A percentile compares a stretch with the other conserved stretches of the same genome.
phyloP scores from a whole-genome alignment of 176 grass and related monocot genomes.

The Carex parvula region DNA sequence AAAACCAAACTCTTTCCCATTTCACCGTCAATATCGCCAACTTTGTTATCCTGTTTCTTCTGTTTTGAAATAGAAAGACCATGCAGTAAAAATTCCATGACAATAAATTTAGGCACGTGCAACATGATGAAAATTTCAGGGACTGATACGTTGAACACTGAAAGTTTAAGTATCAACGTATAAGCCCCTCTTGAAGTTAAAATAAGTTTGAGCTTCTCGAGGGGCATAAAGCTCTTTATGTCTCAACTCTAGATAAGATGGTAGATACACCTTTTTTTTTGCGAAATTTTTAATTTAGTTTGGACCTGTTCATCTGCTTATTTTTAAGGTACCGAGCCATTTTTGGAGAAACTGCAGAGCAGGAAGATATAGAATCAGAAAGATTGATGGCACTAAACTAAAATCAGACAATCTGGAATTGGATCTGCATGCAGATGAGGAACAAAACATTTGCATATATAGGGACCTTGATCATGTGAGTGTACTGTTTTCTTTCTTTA shows the following conservation, averaged over 20 bases:
- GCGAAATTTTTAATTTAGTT: conserved; percentile 1
- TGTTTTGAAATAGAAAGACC: neutral
- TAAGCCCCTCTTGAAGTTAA: neutral
- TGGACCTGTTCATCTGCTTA: neutral
- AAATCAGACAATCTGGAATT: conserved; percentile 34
- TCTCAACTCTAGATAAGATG: neutral
- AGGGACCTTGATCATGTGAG: conserved; percentile 72
- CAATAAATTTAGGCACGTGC: neutral
- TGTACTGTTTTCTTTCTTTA: conserved; percentile 36
- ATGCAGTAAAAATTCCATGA: neutral
- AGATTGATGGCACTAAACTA: conserved; percentile 35
- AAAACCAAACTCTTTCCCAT: neutral
- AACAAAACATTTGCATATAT: conserved; percentile 39
- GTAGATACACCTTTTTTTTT: neutral
- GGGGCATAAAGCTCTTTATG: neutral
- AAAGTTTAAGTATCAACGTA: neutral
- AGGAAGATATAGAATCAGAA: conserved; percentile 38
- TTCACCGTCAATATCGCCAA: neutral
- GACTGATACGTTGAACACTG: neutral
- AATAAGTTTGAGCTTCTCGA: neutral
- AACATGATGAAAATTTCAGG: neutral
- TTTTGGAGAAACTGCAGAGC: conserved; percentile 48
- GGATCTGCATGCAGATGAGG: conserved; percentile 38
- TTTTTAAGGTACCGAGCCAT: conserved; percentile 77
- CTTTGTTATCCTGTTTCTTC: neutral